Evolutionary conservation across 192 early-diverging fungal species (phyloP).

Genomic region (Phlyctochytrium bullatum): DNA sequence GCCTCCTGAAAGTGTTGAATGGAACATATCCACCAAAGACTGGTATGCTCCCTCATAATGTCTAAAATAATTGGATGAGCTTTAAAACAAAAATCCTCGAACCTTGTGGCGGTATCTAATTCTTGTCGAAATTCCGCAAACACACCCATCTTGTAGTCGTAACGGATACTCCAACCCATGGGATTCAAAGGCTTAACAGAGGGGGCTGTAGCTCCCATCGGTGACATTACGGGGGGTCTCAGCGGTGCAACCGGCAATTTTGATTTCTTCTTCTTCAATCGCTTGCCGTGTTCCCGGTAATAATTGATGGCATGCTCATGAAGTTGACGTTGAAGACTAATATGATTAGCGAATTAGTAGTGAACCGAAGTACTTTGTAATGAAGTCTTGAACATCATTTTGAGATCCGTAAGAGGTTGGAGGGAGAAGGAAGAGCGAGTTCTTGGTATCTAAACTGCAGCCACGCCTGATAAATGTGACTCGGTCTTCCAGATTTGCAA

Average conservation of each 20-base stretch:
- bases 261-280: constrained; percentile 67
- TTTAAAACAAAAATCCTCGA: constrained; percentile 11
- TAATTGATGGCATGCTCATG: constrained; percentile 69
- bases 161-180: constrained; percentile 72
- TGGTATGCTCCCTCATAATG: constrained; percentile 72
- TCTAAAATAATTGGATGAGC: constrained; percentile 26
- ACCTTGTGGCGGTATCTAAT: constrained; percentile 47
- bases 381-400: constrained; percentile 59
- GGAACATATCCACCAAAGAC: constrained; percentile 63
- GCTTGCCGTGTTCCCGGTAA: constrained; percentile 75
- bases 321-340: constrained; percentile 65
- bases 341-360: neutral
- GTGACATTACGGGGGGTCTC: constrained; percentile 6
- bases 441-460: constrained; percentile 67
- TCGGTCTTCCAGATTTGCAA: constrained; percentile 67
- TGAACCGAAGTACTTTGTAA: constrained; percentile 58
- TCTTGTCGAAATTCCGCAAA: constrained; percentile 58
- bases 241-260: constrained; percentile 48
- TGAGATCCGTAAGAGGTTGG: constrained; percentile 8
- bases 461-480: constrained; percentile 61
- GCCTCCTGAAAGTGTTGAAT: constrained; percentile 38
- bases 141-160: constrained; percentile 71
- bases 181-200: constrained; percentile 25
- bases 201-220: neutral
- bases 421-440: constrained; percentile 66